Percentiles rank a stretch among this genome's conserved stretches.
Conservation (phyloP, 1,284 basidiomycete species). For the Mycosarcoma mackinlayi region DNA sequence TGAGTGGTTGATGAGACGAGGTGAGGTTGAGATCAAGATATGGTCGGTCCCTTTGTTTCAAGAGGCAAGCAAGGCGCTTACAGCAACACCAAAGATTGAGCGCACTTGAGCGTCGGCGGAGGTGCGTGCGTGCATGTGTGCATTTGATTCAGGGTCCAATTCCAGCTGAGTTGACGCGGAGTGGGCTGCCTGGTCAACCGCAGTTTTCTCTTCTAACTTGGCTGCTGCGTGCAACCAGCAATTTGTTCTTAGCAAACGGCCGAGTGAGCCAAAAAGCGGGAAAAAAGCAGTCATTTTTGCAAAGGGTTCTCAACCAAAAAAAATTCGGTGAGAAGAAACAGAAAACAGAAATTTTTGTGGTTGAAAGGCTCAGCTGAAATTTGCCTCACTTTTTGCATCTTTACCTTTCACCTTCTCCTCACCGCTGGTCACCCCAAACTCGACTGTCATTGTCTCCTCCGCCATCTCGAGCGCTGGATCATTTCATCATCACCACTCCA, state of each 20-base stretch:
- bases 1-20: too few species aligned
- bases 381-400: neutral
- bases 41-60: neutral
- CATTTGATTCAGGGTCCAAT: conserved; percentile 10
- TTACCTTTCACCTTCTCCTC: conserved; percentile 24
- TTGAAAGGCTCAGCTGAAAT: conserved; percentile 8
- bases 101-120: neutral
- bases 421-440: conserved; percentile 34
- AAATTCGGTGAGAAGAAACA: conserved; percentile 7
- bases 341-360: conserved; percentile 29
- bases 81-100: too few species aligned
- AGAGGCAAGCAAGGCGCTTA: too few species aligned
- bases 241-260: conserved; percentile 1
- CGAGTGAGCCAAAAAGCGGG: conserved; percentile 11
- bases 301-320: conserved; percentile 18
- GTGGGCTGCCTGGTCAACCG: conserved; percentile 6
- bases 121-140: neutral
- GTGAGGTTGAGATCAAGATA: neutral
- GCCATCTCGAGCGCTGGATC: neutral
- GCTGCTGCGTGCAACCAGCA: neutral
- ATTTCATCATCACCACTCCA: too few species aligned
- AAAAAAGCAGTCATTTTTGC: conserved; percentile 13
- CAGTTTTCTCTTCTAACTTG: neutral
- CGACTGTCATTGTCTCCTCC: neutral
- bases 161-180: neutral